Conservation (phyloP, 164 flowering plant species). For the Hamamelis virginiana region DNA sequence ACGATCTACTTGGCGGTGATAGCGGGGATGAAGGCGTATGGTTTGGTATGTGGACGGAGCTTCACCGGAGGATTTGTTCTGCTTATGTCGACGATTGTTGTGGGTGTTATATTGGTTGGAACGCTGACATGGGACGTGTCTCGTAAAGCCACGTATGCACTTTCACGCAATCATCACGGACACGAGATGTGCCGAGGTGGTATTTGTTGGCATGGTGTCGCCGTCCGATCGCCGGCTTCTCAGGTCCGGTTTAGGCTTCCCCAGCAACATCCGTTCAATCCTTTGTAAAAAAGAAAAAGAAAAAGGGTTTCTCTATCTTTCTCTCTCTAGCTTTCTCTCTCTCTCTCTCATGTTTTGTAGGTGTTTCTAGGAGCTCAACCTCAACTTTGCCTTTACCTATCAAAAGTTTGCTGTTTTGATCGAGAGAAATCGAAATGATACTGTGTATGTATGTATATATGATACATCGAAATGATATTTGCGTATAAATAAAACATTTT, state of each 20-base stretch:
- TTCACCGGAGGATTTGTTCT: constrained; percentile 52
- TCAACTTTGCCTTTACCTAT: background rate
- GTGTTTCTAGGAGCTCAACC: background rate
- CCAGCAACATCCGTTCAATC: constrained; percentile 30
- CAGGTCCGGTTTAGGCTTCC: constrained; percentile 71
- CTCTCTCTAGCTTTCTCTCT: too few species aligned
- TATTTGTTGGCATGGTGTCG: constrained; percentile 84
- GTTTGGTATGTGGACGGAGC: constrained; percentile 47
- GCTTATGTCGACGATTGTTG: constrained; percentile 42
- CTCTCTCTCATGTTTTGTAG: background rate
- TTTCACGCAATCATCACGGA: constrained; percentile 25
- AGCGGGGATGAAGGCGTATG: constrained; percentile 61
- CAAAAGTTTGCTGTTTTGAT: background rate
- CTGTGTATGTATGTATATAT: background rate
- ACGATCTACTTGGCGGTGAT: constrained; percentile 60
- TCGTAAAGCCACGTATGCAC: constrained; percentile 44
- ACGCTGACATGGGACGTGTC: constrained; percentile 74
- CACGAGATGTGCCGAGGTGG: constrained; percentile 59
- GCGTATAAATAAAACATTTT: too few species aligned
- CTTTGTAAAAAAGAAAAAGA: constrained; percentile 6
- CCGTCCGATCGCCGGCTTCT: constrained; percentile 58
- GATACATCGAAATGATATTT: too few species aligned
- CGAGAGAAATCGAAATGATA: background rate
- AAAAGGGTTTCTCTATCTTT: too few species aligned
- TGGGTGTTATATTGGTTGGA: constrained; percentile 40